These are phyloP conservation scores for Amaranthus hypochondriacus DNA, from an alignment of 148 eudicot species.

Conservation along the genomic window DNA sequence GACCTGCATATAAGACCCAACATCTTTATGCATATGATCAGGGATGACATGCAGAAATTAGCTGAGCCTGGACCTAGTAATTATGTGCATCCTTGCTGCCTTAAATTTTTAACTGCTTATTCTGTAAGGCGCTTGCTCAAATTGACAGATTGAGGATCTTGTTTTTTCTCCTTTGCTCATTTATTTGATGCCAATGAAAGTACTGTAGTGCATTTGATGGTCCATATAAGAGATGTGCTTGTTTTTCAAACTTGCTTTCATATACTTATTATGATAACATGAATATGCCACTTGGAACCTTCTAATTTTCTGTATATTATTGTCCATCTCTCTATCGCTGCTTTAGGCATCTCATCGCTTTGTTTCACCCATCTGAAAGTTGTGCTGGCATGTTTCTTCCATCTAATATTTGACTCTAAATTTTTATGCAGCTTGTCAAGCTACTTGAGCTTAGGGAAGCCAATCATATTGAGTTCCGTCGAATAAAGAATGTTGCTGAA, in stretches of 20 bases:
- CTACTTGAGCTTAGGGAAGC: conserved; percentile 96
- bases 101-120: not conserved
- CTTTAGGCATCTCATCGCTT: not conserved
- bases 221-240: conserved; percentile 4
- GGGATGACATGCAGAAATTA: not conserved
- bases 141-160: not conserved
- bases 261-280: not conserved
- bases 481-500: conserved; percentile 78
- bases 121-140: not conserved
- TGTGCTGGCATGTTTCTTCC: not conserved
- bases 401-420: conserved; percentile 10
- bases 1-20: not conserved
- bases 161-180: not conserved
- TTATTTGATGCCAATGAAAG: not conserved
- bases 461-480: conserved; percentile 91
- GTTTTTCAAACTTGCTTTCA: not conserved
- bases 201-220: not conserved
- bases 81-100: not conserved
- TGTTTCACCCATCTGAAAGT: not conserved
- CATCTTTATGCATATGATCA: not conserved
- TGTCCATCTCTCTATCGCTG: not conserved
- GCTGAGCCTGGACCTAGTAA: not conserved
- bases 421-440: conserved; percentile 81
- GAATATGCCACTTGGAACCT: not conserved
- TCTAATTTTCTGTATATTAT: not conserved